Base-by-base conservation (phyloP, 1,284 basidiomycete species). In the Nidula niveotomentosa region DNA sequence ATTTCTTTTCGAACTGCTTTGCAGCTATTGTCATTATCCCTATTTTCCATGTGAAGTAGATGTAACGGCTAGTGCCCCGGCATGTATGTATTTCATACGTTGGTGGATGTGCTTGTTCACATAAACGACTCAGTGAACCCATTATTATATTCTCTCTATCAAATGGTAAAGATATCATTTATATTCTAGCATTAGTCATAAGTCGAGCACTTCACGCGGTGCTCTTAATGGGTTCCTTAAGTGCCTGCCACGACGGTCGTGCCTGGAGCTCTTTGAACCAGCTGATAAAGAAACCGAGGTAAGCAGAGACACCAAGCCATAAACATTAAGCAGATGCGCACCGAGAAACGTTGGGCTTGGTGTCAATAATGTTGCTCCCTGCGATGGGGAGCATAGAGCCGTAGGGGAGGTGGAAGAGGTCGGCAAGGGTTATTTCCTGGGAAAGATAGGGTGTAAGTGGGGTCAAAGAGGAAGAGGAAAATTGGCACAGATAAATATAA, bases 181-280 rank as follows among this genome's bases (percentile, higher is more conserved):
- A 30, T 5, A 30, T 5, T 30, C 30, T 5, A 30, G 30, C 4
- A 5, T 30, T 30, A 30, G 30, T 5, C 30, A 30, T 3, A 5
- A 2, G 30, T 30, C 30, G 30, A 30, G 30, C 30, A 5, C 30
- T 30, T 30, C 30, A 30, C 30, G 30, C 30, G 30, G 30, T 30
- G 30, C 30, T 30, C 30, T 30, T 30, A 30, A 30, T 30, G 30
- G 30, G 30, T 30, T 30, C 58, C 53, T 71, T 76, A 30, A 76
- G 67, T 0, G 70, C 71, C 53, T 62, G 54, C 75, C 75, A 77
- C 2, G 73, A 65, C 12, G 70, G 64, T 36, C 75, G 64, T 8
- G 67, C 61, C n/a, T 13, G 10, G 18, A 47, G 15, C 65, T 53
- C 71, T 68, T 47, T 47, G n/a, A n/a, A 47, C 45, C 45, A 47